These are phyloP conservation scores for Petunia axillaris DNA, from an alignment of 257 asterid genomes.

Conservation along the genomic window DNA sequence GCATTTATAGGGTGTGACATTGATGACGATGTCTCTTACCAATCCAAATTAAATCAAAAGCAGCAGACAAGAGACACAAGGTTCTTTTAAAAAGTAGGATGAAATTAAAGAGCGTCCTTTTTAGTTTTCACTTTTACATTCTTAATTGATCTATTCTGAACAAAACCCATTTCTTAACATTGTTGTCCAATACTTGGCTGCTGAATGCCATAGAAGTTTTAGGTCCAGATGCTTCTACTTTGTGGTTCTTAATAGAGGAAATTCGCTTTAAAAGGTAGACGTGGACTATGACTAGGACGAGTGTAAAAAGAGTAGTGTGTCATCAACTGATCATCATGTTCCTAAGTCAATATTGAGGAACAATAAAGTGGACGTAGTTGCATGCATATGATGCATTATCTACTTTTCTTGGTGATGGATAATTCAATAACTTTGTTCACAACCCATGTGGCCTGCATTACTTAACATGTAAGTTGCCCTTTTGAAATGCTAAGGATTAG, in stretches of 20 bases:
- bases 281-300: conserved; percentile 38
- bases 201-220: neutral
- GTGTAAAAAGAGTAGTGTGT: conserved; percentile 37
- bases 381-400: neutral
- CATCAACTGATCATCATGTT: conserved; percentile 23
- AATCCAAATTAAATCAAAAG: conserved; percentile 12
- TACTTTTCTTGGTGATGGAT: neutral
- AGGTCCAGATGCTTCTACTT: neutral
- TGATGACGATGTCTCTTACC: neutral
- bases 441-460: conserved; percentile 52
- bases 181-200: neutral
- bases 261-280: neutral
- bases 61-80: conserved; percentile 36
- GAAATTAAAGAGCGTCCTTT: conserved; percentile 1
- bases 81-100: conserved; percentile 43
- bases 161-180: neutral
- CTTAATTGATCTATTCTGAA: conserved; percentile 22
- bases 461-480: conserved; percentile 52
- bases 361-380: neutral
- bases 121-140: neutral
- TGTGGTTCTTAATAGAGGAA: neutral
- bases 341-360: conserved; percentile 29
- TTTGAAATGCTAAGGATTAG: neutral
- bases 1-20: neutral
- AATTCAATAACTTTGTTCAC: conserved; percentile 10